Evolutionary conservation across 805 yeast species (phyloP).

Genomic region (Kodamaea hsintzibuensis): DNA sequence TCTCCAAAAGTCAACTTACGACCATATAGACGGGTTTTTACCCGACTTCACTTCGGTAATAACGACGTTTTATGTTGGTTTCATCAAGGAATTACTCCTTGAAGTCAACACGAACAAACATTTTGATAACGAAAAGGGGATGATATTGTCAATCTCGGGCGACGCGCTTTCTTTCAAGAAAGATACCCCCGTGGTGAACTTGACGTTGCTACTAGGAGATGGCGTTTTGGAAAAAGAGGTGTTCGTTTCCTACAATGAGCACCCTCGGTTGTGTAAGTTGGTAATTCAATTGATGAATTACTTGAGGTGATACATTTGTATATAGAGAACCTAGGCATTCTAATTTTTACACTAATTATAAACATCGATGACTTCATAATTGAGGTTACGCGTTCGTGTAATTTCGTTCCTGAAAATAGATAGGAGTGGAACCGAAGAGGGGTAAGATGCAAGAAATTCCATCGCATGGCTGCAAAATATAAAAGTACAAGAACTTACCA

Average conservation of each 20-base stretch:
- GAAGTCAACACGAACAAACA: not conserved
- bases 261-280: slow-evolving; percentile 3
- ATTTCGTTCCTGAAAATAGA: not conserved
- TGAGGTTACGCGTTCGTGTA: no score
- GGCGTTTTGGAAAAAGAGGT: not conserved
- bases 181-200: slow-evolving; percentile 16
- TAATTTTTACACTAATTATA: no score
- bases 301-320: not conserved
- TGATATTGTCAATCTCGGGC: slow-evolving; percentile 14
- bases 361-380: no score
- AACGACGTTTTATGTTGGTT: slow-evolving; percentile 13
- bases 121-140: slow-evolving; percentile 3
- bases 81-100: slow-evolving; percentile 11
- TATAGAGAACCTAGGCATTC: no score
- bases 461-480: not conserved
- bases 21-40: slow-evolving; percentile 10
- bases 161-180: slow-evolving; percentile 11
- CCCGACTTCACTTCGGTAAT: slow-evolving; percentile 14
- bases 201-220: slow-evolving; percentile 8
- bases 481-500: no score
- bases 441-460: not conserved
- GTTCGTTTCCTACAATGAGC: slow-evolving; percentile 1
- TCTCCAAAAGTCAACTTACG: slow-evolving; percentile 11
- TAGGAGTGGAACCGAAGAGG: not conserved
- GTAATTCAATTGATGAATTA: slow-evolving; percentile 2